A percentile compares a stretch with the other conserved stretches of the same genome.
Conservation (phyloP, 306 rosid species). For the Fragaria ananassa region DNA sequence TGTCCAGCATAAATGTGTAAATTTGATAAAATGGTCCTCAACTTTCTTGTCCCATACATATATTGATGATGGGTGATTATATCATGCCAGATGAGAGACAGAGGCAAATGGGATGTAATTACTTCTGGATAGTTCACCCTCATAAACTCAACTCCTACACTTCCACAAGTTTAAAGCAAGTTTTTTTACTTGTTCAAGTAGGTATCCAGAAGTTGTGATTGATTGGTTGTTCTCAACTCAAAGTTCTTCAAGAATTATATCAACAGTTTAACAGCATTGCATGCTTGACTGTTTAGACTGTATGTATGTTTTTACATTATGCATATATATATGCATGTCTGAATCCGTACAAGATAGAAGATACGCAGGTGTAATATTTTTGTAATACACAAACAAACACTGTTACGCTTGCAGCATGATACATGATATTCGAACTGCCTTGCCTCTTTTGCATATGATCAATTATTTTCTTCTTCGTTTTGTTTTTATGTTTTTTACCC, state of each 20-base stretch:
- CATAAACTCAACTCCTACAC: neutral
- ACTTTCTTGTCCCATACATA: conserved; percentile 10
- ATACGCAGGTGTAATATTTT: neutral
- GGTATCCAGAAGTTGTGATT: neutral
- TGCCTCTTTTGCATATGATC: neutral
- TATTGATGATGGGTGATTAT: neutral
- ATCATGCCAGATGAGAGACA: conserved; percentile 1
- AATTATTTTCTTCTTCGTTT: neutral
- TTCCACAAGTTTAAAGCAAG: too few relatives aligned
- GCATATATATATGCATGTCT: too few relatives aligned
- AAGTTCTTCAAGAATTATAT: neutral
- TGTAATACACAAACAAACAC: neutral
- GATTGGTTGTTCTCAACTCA: neutral
- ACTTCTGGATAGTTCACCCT: conserved; percentile 9
- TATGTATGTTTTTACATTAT: neutral
- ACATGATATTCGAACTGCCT: neutral
- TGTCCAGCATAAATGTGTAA: neutral
- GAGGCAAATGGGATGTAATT: conserved; percentile 22
- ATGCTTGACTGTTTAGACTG: neutral
- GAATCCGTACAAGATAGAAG: neutral
- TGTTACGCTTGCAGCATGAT: neutral
- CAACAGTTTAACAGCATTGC: neutral
- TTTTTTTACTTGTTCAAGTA: neutral
- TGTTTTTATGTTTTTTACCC: neutral
- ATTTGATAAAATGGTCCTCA: conserved; percentile 27